Conservation (phyloP, 1,284 basidiomycete genomes). For the Trametes sp. region DNA sequence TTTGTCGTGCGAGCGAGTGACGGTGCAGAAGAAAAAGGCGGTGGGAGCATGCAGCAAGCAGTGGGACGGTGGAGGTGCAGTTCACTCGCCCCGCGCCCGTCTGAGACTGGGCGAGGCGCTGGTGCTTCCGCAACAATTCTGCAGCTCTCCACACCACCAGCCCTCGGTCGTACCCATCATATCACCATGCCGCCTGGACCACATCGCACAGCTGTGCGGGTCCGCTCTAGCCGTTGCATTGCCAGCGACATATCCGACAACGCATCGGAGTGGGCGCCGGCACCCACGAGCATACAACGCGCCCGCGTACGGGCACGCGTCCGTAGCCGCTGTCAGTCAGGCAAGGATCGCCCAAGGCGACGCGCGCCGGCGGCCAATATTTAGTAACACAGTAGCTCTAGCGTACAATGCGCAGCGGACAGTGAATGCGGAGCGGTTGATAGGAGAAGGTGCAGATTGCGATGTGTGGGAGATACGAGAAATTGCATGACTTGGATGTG, state of each 20-base stretch:
- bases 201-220: conserved; percentile 13
- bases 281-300: conserved; percentile 11
- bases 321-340: neutral
- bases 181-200: conserved; percentile 8
- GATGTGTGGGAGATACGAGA: conserved; percentile 29
- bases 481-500: conserved; percentile 45
- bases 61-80: neutral
- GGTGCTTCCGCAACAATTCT: neutral
- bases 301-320: conserved; percentile 1
- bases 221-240: neutral
- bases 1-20: conserved; percentile 1
- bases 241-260: neutral
- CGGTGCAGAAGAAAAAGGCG: conserved; percentile 6
- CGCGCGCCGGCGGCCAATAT: conserved; percentile 32
- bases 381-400: conserved; percentile 45
- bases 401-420: conserved; percentile 50
- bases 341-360: neutral
- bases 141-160: conserved; percentile 4
- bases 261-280: conserved; percentile 3
- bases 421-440: conserved; percentile 27
- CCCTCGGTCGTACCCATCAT: conserved; percentile 1
- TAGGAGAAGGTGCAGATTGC: conserved; percentile 29
- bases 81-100: neutral
- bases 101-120: conserved; percentile 25
- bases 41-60: conserved; percentile 18